A percentile compares a stretch with the other conserved stretches of the same genome.
phyloP scores from a whole-genome alignment of 1,284 basidiomycete genomes.

The Tilletia walkeri region DNA sequence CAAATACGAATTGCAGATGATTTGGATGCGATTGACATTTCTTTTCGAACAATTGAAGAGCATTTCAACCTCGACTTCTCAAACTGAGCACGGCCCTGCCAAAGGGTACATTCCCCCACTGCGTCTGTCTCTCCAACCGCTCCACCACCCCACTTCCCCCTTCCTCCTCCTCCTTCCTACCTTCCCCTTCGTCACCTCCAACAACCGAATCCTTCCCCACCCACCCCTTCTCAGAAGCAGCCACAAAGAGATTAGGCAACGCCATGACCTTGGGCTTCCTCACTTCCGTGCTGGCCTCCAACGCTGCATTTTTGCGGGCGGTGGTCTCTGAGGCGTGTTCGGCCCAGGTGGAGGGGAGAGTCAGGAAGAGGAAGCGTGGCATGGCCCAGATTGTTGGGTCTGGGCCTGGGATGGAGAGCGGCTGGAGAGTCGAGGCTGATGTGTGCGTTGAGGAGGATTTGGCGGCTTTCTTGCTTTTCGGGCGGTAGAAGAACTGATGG shows the following conservation, averaged over 20 bases:
- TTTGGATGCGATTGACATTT: too few species aligned
- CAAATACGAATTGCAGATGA: too few species aligned
- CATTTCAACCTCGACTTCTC: too few species aligned
- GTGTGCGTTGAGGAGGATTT: neutral
- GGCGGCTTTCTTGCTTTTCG: neutral
- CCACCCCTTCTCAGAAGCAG: slow-evolving; percentile 38
- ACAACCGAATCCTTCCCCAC: slow-evolving; percentile 22
- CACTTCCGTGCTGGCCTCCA: neutral
- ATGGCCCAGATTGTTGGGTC: slow-evolving; percentile 37
- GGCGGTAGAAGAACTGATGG: slow-evolving; percentile 10
- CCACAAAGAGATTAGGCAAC: slow-evolving; percentile 39
- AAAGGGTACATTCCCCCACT: slow-evolving; percentile 7
- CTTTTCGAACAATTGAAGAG: too few species aligned
- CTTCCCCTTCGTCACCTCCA: too few species aligned
- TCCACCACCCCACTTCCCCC: neutral
- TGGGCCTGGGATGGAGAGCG: slow-evolving; percentile 38
- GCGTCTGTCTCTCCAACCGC: neutral
- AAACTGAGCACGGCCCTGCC: slow-evolving; percentile 3
- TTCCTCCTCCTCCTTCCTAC: neutral
- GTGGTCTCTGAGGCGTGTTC: neutral
- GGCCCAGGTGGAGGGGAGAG: slow-evolving; percentile 22
- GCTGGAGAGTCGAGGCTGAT: neutral
- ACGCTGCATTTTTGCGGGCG: neutral
- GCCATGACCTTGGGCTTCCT: slow-evolving; percentile 36
- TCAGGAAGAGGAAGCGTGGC: slow-evolving; percentile 38